These are phyloP conservation scores for Penicillium robsamsonii DNA, from an alignment of 495 filamentous ascomycete genomes.

Conservation along the genomic window DNA sequence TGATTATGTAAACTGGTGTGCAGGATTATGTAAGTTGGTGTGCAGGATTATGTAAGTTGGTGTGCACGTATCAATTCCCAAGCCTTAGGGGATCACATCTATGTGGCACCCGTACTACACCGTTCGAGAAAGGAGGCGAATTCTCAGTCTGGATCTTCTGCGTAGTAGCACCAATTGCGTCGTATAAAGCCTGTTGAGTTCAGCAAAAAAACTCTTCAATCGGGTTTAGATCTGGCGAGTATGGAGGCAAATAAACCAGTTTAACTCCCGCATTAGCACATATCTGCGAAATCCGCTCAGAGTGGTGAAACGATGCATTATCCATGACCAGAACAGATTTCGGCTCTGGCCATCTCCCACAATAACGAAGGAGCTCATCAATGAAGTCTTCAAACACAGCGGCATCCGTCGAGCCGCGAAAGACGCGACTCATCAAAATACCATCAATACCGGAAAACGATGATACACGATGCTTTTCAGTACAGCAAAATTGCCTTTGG, in stretches of 20 bases:
- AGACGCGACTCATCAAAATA: conserved; percentile 29
- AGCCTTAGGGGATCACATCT: no score
- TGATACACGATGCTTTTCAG: no score
- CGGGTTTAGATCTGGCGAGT: conserved; percentile 20
- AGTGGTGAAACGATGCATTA: no score
- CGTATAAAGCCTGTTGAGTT: conserved; percentile 28
- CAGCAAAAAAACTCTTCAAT: conserved; percentile 25
- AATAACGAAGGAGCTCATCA: conserved; percentile 36
- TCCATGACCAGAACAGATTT: conserved; percentile 11
- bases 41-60: no score
- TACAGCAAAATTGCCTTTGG: no score
- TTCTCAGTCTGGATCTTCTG: conserved; percentile 38
- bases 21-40: no score
- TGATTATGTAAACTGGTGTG: no score
- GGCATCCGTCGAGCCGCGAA: conserved; percentile 35
- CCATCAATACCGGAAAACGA: conserved; percentile 19
- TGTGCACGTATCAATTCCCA: no score
- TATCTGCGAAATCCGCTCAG: no score
- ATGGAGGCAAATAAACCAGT: conserved; percentile 33
- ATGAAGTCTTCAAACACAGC: conserved; percentile 38
- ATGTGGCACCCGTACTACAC: no score
- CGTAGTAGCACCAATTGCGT: conserved; percentile 22
- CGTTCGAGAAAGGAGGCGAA: conserved; percentile 26
- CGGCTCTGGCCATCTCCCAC: conserved; percentile 32
- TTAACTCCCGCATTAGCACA: conserved; percentile 3